A percentile compares a stretch with the other conserved stretches of the same genome.
These are phyloP conservation scores for Mytilinidion resinicola DNA, from an alignment of 495 filamentous ascomycete genomes.

Conservation along the genomic window DNA sequence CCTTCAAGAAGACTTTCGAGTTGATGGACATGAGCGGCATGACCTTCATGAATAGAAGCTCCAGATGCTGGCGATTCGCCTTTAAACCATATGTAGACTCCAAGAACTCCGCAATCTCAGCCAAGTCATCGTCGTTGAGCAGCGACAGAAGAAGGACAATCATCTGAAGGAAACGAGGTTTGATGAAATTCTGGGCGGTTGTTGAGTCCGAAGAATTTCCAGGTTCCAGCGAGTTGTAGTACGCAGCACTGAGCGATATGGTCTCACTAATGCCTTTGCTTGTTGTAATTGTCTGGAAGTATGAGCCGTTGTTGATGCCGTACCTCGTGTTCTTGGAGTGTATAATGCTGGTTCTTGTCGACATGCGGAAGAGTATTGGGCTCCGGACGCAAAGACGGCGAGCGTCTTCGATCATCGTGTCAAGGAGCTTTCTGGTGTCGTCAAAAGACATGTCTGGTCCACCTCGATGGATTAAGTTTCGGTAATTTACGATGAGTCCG, in stretches of 20 bases:
- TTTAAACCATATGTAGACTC: conserved; percentile 33
- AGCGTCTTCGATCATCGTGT: conserved; percentile 38
- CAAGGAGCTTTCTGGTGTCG: conserved; percentile 32
- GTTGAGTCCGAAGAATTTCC: not conserved
- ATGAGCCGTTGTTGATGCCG: conserved; percentile 30
- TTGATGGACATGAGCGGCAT: conserved; percentile 36
- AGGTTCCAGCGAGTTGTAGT: conserved; percentile 34
- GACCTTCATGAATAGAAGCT: conserved; percentile 33
- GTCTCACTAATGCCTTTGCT: conserved; percentile 37
- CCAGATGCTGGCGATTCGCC: conserved; percentile 30
- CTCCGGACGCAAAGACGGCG: conserved; percentile 34
- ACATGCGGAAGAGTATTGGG: conserved; percentile 37
- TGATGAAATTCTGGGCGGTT: conserved; percentile 29
- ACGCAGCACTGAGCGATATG: conserved; percentile 32
- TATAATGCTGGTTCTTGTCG: conserved; percentile 32
- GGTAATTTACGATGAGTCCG: conserved; percentile 28
- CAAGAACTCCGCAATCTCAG: conserved; percentile 31
- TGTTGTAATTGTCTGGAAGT: conserved; percentile 36
- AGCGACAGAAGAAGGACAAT: conserved; percentile 35
- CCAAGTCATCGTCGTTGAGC: conserved; percentile 34
- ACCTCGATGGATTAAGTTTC: conserved; percentile 24
- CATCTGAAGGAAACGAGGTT: conserved; percentile 39
- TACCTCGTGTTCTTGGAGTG: conserved; percentile 37
- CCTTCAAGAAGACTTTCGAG: conserved; percentile 33
- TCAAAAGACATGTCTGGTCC: conserved; percentile 30